Evolutionary conservation across 345 rosid species (phyloP).

Genomic region (Eucalyptus sideroxylon): DNA sequence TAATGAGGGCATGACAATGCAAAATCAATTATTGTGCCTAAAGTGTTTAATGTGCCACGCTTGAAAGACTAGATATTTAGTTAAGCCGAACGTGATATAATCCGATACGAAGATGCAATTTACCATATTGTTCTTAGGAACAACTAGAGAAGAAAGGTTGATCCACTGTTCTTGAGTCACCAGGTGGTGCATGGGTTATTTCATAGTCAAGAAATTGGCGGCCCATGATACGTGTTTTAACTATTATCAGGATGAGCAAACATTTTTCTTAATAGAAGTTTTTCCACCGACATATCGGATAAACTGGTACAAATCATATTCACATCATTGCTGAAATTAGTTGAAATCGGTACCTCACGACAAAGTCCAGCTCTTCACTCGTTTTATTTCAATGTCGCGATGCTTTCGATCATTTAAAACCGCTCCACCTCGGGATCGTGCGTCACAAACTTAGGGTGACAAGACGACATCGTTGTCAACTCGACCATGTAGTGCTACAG

Average conservation of each 20-base stretch:
- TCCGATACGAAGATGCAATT: accelerated
- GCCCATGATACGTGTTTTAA: neutral
- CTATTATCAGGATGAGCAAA: neutral
- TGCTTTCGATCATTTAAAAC: neutral
- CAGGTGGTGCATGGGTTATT: too few species aligned
- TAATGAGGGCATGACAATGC: accelerated
- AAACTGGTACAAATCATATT: neutral
- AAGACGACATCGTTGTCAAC: neutral
- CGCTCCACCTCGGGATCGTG: neutral
- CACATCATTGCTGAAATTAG: neutral
- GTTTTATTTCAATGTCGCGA: neutral
- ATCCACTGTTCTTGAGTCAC: accelerated
- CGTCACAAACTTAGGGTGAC: neutral
- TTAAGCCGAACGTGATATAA: too few species aligned
- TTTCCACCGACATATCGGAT: neutral
- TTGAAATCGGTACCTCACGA: neutral
- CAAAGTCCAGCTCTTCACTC: neutral
- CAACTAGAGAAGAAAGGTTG: too few species aligned
- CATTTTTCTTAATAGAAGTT: neutral
- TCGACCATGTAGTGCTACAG: neutral
- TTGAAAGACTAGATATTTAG: too few species aligned
- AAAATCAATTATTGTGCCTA: neutral
- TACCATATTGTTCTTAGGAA: too few species aligned
- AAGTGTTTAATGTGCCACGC: accelerated
- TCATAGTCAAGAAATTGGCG: too few species aligned